Conservation (phyloP, 2,329 filamentous ascomycete genomes). For the Penicillium janthinellum region DNA sequence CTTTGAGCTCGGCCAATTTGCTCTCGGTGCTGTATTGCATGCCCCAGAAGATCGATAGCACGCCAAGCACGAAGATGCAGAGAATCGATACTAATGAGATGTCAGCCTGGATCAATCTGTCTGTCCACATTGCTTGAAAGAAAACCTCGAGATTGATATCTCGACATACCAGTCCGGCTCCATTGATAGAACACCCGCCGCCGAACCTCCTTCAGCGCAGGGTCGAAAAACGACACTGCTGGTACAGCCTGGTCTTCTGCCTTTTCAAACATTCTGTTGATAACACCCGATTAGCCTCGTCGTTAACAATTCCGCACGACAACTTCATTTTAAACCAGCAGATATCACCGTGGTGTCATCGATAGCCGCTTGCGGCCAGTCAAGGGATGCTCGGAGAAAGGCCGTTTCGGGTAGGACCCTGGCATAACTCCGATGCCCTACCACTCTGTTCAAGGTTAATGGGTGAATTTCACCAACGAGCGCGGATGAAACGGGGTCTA, state of each 20-base stretch:
- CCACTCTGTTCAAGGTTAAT: neutral
- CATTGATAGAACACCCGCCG: slow-evolving; percentile 25
- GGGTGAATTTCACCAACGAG: neutral
- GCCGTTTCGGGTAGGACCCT: slow-evolving; percentile 7
- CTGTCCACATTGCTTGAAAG: neutral
- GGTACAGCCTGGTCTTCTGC: neutral
- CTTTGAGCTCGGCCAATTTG: slow-evolving; percentile 52
- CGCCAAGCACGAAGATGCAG: slow-evolving; percentile 57
- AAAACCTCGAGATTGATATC: neutral
- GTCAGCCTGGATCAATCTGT: neutral
- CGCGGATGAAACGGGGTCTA: neutral
- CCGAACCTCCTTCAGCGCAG: slow-evolving; percentile 26
- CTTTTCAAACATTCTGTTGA: slow-evolving; percentile 2
- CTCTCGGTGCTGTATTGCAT: slow-evolving; percentile 55
- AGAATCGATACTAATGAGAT: slow-evolving; percentile 43
- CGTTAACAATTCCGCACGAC: neutral
- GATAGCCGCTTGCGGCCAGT: slow-evolving; percentile 14
- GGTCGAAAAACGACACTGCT: slow-evolving; percentile 33
- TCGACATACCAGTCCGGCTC: slow-evolving; percentile 25
- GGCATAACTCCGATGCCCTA: slow-evolving; percentile 10
- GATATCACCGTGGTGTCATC: neutral
- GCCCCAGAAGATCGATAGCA: slow-evolving; percentile 65
- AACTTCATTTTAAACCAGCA: neutral
- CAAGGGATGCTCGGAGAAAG: slow-evolving; percentile 2
- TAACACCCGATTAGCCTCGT: neutral